Base-by-base conservation (phyloP, 75 land plant species). In the Pinus albicaulis region DNA sequence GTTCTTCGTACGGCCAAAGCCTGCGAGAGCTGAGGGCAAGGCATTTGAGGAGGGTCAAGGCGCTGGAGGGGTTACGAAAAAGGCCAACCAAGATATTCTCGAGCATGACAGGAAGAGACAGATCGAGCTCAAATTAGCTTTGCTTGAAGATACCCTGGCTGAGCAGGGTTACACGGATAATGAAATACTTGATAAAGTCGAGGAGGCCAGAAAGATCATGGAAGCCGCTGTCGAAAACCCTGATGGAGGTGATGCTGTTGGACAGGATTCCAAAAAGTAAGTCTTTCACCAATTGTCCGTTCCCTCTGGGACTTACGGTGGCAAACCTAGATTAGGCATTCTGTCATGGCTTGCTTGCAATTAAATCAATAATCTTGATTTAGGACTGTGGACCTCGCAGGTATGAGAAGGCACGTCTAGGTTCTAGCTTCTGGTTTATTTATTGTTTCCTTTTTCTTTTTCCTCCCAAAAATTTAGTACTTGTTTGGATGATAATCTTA, bases 41-140 rank as follows among this genome's bases (percentile, higher is more conserved):
- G 88, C 82, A 75, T 90, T 86, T 57, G 86, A 83, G 74, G 60
- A 75, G 1, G 94, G 88, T 57, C 90, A 95, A 79, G 96, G 98
- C 16, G 86, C 89, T 1, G 99, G 89, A 11, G 99, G 99, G 14
- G 83, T 95, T 11, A 63, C 83, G 7, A 79, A 80, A 72, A 95
- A 92, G 82, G 86, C 99, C 5, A 98, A 98, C 78, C 86, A 85
- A 79, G 98, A 95, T 23, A 98, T 98, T 44, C 86, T 98, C 53
- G 99, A 98, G 78, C 99, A 98, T 71, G 99, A 98, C 56, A 80
- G 98, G 52, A 94, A 92, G 82, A 78, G 99, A 13, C 93, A 87
- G 79, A 93, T 91, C 52, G 82, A 98, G 90, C 84, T 98, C 44
- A 89, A 89, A 84, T 86, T 98, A 28, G 82, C 88, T 25, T 78